Evolutionary conservation across 140 eudicot species (phyloP).

Genomic region (Oenanthe javanica): DNA sequence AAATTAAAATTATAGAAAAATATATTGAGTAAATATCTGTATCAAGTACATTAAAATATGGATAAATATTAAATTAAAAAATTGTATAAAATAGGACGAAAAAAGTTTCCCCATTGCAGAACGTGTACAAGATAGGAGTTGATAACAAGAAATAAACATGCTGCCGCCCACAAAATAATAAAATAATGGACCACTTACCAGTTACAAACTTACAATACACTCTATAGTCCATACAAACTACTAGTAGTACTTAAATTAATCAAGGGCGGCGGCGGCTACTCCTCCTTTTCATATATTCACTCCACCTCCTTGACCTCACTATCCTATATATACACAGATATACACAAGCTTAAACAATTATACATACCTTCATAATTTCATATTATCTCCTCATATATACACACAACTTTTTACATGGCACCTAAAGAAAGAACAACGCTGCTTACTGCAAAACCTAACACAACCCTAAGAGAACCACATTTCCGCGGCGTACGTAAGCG

Average conservation of each 20-base stretch:
- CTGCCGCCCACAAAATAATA: neutral
- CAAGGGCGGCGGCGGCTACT: neutral
- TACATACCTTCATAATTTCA: too few species aligned
- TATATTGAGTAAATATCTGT: too few species aligned
- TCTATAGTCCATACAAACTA: neutral
- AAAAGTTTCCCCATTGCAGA: too few species aligned
- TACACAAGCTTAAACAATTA: too few species aligned
- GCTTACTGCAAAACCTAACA: neutral
- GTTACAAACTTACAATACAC: too few species aligned
- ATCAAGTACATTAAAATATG: too few species aligned
- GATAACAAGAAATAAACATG: neutral
- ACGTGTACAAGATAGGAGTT: too few species aligned
- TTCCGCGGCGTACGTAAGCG: constrained; percentile 9
- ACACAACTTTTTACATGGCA: neutral
- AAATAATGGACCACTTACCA: neutral
- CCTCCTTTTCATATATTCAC: neutral
- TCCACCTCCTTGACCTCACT: too few species aligned
- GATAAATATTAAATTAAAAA: too few species aligned
- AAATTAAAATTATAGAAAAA: too few species aligned
- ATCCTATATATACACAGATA: neutral
- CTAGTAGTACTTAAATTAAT: neutral
- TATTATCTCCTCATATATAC: too few species aligned
- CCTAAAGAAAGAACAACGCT: neutral
- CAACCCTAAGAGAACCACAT: neutral
- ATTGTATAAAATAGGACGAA: too few species aligned